Evolutionary conservation across 768 basidiomycete genomes (phyloP).

Genomic region (Chiua virens): DNA sequence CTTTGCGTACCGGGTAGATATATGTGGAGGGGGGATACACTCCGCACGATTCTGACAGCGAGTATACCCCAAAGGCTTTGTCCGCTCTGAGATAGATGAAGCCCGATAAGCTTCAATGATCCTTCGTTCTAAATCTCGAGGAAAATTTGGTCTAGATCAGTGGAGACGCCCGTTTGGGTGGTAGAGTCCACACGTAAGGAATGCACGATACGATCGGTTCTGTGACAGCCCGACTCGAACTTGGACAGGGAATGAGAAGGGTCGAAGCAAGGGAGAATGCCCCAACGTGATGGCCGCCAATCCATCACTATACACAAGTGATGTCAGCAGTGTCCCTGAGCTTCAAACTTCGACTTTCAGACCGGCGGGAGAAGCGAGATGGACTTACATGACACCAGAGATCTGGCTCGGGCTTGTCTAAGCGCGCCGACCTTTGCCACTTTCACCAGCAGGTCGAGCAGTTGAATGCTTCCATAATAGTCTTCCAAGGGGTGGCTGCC

Average conservation of each 20-base stretch:
- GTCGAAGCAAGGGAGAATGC: conserved; percentile 26
- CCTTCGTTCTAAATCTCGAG: conserved; percentile 20
- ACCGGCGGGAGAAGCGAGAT: conserved; percentile 29
- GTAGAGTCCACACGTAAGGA: conserved; percentile 22
- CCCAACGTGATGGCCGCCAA: conserved; percentile 20
- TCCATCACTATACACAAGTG: conserved; percentile 17
- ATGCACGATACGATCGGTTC: conserved; percentile 12
- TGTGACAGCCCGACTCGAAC: conserved; percentile 9
- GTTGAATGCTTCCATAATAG: conserved; percentile 29
- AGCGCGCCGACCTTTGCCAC: conserved; percentile 13
- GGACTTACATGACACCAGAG: conserved; percentile 11
- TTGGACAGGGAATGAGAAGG: conserved; percentile 12
- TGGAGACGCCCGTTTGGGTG: conserved; percentile 11
- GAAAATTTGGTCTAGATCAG: conserved; percentile 16
- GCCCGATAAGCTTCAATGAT: conserved; percentile 23
- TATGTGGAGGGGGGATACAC: conserved; percentile 18
- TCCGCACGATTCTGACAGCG: conserved; percentile 16
- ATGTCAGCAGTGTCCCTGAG: conserved; percentile 24
- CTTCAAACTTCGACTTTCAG: conserved; percentile 11
- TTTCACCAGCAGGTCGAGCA: conserved; percentile 11
- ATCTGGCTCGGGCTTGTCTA: conserved; percentile 18
- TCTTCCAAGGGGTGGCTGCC: conserved; percentile 14
- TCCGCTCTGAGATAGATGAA: conserved; percentile 21
- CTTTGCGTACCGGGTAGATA: conserved; percentile 21
- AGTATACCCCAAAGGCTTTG: conserved; percentile 9